Percentiles rank a stretch among this genome's conserved stretches.
These are phyloP conservation scores for Populus hybrid DNA, from an alignment of 441 rosid species.

Conservation along the genomic window DNA sequence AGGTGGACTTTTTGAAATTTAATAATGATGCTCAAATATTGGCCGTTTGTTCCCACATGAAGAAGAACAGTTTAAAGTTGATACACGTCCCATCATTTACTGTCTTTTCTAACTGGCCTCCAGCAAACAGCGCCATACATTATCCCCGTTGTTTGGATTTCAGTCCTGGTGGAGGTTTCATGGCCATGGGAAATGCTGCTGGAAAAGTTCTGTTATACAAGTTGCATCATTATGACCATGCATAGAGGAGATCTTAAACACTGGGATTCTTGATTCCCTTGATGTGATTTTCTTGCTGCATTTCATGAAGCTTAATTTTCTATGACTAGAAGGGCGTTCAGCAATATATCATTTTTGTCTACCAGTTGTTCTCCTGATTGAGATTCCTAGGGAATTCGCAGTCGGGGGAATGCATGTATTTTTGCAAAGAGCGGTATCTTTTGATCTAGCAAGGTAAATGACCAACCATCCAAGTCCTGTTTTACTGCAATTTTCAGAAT, in stretches of 20 bases:
- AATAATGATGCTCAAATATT: conserved; percentile 74
- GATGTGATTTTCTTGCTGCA: neutral
- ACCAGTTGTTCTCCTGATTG: neutral
- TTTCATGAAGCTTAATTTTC: neutral
- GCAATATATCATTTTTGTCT: neutral
- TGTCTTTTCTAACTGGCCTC: conserved; percentile 88
- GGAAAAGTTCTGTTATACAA: conserved; percentile 83
- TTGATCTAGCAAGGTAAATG: neutral
- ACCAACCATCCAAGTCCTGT: neutral
- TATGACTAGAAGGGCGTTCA: neutral
- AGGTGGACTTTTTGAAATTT: conserved; percentile 75
- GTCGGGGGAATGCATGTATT: neutral
- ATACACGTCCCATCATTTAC: conserved; percentile 71
- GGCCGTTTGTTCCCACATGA: conserved; percentile 78
- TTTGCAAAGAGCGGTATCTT: neutral
- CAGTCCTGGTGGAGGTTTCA: conserved; percentile 91
- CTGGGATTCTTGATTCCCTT: neutral
- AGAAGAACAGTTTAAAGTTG: conserved; percentile 70
- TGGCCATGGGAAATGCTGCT: conserved; percentile 82
- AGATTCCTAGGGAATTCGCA: neutral
- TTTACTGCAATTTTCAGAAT: neutral
- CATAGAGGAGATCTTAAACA: conserved; percentile 27
- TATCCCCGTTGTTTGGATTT: conserved; percentile 79
- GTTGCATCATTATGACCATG: conserved; percentile 74
- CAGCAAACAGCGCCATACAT: conserved; percentile 41